These are phyloP conservation scores for Sphaerobolus stellatus DNA, from an alignment of 1,284 basidiomycete species.

Conservation along the genomic window DNA sequence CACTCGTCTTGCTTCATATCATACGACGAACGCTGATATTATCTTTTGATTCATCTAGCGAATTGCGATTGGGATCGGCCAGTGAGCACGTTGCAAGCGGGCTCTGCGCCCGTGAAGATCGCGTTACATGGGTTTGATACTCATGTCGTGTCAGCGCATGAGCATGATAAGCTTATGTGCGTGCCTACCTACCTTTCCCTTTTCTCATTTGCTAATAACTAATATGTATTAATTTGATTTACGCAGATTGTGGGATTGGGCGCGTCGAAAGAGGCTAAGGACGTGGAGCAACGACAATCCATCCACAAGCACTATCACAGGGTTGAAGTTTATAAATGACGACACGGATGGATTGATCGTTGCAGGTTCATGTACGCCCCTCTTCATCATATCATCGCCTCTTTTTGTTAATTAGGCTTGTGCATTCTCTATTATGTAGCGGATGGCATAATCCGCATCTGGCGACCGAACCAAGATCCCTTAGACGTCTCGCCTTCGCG, in stretches of 20 bases:
- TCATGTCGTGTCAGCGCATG: slow-evolving; percentile 84
- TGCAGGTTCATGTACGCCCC: slow-evolving; percentile 74
- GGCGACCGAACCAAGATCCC: slow-evolving; percentile 66
- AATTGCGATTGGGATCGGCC: slow-evolving; percentile 76
- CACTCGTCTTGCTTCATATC: no score
- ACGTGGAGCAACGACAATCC: slow-evolving; percentile 91
- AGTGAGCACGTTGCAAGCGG: slow-evolving; percentile 71
- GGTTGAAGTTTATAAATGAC: slow-evolving; percentile 94
- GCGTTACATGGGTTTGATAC: slow-evolving; percentile 93
- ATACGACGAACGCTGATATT: no score
- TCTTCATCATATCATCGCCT: slow-evolving; percentile 2
- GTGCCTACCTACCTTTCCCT: not conserved
- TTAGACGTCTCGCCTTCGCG: slow-evolving; percentile 57
- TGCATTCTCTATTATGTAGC: slow-evolving; percentile 43
- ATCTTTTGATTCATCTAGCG: no score
- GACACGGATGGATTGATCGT: slow-evolving; percentile 91
- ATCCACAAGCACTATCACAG: slow-evolving; percentile 80
- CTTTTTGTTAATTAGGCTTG: not conserved
- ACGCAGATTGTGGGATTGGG: slow-evolving; percentile 92
- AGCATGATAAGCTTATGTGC: slow-evolving; percentile 83
- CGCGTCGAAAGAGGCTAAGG: slow-evolving; percentile 71
- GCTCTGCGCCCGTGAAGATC: slow-evolving; percentile 73
- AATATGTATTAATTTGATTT: slow-evolving; percentile 9
- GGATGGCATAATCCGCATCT: slow-evolving; percentile 90
- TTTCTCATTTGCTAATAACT: not conserved